Conservation (phyloP, 805 yeast species). For the Deakozyma indianensis region DNA sequence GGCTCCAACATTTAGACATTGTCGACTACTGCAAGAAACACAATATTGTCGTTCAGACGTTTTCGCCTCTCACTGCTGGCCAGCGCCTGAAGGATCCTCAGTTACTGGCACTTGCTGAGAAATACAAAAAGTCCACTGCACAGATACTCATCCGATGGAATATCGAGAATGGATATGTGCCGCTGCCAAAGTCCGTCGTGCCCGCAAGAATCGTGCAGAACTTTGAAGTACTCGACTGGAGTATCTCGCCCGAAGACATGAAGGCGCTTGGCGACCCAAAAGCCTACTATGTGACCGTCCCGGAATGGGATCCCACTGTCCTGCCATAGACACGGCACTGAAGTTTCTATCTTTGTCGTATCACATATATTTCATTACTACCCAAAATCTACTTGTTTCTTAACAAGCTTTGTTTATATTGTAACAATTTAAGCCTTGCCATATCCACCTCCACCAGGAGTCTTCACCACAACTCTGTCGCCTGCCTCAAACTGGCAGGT, state of each 20-base stretch:
- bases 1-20: constrained; percentile 56
- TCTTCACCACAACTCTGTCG: constrained; percentile 49
- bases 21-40: constrained; percentile 43
- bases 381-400: neutral
- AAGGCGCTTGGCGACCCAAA: constrained; percentile 17
- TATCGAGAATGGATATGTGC: constrained; percentile 38
- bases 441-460: constrained; percentile 85
- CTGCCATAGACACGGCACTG: neutral
- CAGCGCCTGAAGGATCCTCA: constrained; percentile 29
- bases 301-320: constrained; percentile 24
- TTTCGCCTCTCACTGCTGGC: constrained; percentile 65
- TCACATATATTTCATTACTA: neutral
- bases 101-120: constrained; percentile 23
- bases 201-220: constrained; percentile 41
- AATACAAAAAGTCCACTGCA: constrained; percentile 28
- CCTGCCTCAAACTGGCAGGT: constrained; percentile 44
- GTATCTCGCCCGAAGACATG: constrained; percentile 17
- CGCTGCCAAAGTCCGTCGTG: constrained; percentile 60
- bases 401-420: too few species aligned
- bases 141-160: constrained; percentile 37
- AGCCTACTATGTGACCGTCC: constrained; percentile 17
- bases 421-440: constrained; percentile 34
- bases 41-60: constrained; percentile 56
- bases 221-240: constrained; percentile 38
- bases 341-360: neutral